phyloP scores from a whole-genome alignment of 768 basidiomycete species.

The Hysterangium stoloniferum region DNA sequence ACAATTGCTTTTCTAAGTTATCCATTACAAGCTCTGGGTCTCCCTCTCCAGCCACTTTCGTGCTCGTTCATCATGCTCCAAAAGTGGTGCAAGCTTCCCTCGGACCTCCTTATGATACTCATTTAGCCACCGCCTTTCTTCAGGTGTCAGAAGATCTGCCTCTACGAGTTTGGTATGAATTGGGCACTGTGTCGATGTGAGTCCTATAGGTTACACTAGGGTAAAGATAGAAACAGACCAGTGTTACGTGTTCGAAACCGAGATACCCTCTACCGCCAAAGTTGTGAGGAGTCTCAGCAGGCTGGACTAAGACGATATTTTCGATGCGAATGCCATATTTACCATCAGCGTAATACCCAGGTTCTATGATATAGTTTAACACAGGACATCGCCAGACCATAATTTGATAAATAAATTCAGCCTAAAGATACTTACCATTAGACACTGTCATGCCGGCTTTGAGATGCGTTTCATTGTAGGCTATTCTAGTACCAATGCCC shows the following conservation, averaged over 20 bases:
- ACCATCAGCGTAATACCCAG: conserved; percentile 89
- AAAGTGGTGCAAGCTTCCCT: conserved; percentile 64
- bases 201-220: background rate
- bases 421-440: conserved; percentile 44
- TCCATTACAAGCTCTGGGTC: conserved; percentile 13
- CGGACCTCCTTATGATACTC: conserved; percentile 71
- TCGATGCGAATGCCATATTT: conserved; percentile 91
- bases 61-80: conserved; percentile 54
- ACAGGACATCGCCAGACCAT: background rate
- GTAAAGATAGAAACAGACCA: conserved; percentile 44
- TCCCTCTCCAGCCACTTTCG: conserved; percentile 57
- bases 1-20: no score
- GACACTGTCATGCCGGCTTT: conserved; percentile 87
- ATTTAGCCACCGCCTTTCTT: conserved; percentile 81
- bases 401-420: no score
- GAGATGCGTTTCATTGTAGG: conserved; percentile 61
- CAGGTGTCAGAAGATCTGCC: conserved; percentile 43
- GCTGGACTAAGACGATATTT: conserved; percentile 72
- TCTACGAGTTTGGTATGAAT: conserved; percentile 84
- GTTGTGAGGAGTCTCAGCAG: conserved; percentile 59
- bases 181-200: conserved; percentile 45
- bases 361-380: conserved; percentile 39
- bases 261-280: conserved; percentile 85
- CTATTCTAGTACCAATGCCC: conserved; percentile 44
- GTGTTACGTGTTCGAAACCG: conserved; percentile 78